phyloP scores from a whole-genome alignment of 306 rosid species.

The Rosa persica region DNA sequence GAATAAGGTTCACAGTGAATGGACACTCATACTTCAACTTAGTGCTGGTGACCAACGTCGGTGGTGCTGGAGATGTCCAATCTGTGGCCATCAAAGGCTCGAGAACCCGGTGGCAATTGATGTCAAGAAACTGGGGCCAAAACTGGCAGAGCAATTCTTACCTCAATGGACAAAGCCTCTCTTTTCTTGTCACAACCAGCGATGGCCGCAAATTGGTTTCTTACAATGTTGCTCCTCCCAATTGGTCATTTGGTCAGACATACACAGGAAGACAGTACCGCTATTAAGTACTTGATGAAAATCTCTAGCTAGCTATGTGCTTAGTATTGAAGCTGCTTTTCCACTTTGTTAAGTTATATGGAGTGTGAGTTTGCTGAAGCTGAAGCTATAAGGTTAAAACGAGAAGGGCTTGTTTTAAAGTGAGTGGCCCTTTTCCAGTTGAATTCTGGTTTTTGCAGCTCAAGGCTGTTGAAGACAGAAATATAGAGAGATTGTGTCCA shows the following conservation, averaged over 20 bases:
- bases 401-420: constrained; percentile 8
- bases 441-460: constrained; percentile 7
- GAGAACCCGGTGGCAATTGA: constrained; percentile 62
- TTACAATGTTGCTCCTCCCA: constrained; percentile 62
- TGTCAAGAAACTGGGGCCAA: constrained; percentile 90
- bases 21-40: constrained; percentile 83
- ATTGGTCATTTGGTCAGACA: constrained; percentile 79
- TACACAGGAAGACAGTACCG: constrained; percentile 67
- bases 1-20: constrained; percentile 71
- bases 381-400: constrained; percentile 1
- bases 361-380: not conserved
- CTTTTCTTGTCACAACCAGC: constrained; percentile 68
- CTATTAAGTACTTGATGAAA: constrained; percentile 25
- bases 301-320: not conserved
- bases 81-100: constrained; percentile 71
- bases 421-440: not conserved
- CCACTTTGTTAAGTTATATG: constrained; percentile 5
- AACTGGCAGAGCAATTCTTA: constrained; percentile 82
- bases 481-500: not conserved
- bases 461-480: constrained; percentile 14
- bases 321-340: constrained; percentile 11
- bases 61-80: constrained; percentile 85
- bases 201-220: constrained; percentile 54
- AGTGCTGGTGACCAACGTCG: constrained; percentile 77
- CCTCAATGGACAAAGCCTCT: constrained; percentile 68